Base-by-base conservation (phyloP, 1,284 basidiomycete species). In the Papiliotrema laurentii region DNA sequence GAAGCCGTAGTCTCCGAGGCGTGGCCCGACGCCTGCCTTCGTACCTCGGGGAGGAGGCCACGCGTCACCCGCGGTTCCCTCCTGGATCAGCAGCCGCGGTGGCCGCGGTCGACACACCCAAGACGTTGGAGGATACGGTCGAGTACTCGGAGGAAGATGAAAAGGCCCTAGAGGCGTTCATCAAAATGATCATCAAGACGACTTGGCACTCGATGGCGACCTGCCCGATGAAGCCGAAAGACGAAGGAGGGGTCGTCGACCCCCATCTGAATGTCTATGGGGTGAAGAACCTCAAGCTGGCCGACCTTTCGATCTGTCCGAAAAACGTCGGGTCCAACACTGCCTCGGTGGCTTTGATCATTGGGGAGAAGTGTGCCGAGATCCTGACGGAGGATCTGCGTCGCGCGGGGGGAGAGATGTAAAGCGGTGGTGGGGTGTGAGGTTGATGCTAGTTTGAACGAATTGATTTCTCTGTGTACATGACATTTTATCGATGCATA, bases 221-320 rank as follows among this genome's bases (percentile, higher is more conserved):
- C 0, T 84, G 83, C 53, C 78, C 81, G 0, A 85, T 86, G 83
- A 83, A 81, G 60, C 74, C 79, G 1, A 76, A 78, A 22, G 76
- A 77, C 14, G 50, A 75, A 43, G 77, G 77, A 3, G 84, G 83
- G 13, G 84, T 85, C 0, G 82, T 86, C 6, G 81, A 85, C 55
- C 53, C 77, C 3, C 74, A 71, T 2, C 64, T 86, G 39, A 81
- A 82, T 59, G 83, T 85, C 1, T 83, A 85, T 57, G 83, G 83
- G 5, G 76, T 81, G 0, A 55, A 71, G 40, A 73, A 77, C 19
- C 69, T 86, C 43, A 85, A 85, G 68, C 79, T 51, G 39, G 78
- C 45, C 36, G 44, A 45, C 24, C 31, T 45, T 10, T 80, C 79
- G 28, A 77, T 81, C 45, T 59, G 68, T 14, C 79, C 80, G 1